These are phyloP conservation scores for Candida khao-thaluensis DNA, from an alignment of 805 yeast species.

Conservation along the genomic window DNA sequence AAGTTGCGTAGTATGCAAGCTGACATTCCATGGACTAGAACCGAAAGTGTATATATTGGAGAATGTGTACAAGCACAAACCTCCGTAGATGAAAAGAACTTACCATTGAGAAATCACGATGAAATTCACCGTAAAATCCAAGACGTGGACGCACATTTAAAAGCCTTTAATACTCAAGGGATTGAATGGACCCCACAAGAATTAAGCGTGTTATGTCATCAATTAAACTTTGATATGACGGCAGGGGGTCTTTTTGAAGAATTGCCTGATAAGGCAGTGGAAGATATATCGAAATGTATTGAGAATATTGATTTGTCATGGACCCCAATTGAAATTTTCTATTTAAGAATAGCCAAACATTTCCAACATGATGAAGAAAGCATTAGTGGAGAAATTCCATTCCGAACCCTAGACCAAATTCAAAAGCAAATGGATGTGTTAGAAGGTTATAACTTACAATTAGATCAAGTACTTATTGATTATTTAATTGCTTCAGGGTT, in stretches of 20 bases:
- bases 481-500: conserved; percentile 10
- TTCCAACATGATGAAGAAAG: background rate
- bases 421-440: conserved; percentile 2
- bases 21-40: conserved; percentile 9
- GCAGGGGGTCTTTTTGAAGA: conserved; percentile 13
- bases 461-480: conserved; percentile 12
- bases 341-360: conserved; percentile 5
- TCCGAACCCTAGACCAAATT: conserved; percentile 9
- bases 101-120: conserved; percentile 7
- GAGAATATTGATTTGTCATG: conserved; percentile 1
- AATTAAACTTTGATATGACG: conserved; percentile 15
- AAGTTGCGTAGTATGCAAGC: background rate
- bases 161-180: background rate
- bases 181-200: conserved; percentile 12
- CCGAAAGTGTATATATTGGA: conserved; percentile 12
- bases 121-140: background rate
- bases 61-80: background rate
- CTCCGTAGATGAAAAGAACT: background rate
- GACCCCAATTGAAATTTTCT: conserved; percentile 8
- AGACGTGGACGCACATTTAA: background rate
- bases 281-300: conserved; percentile 12
- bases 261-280: conserved; percentile 14
- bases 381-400: conserved; percentile 13
- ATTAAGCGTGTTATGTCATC: conserved; percentile 11
- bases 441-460: background rate